Evolutionary conservation across 1,284 basidiomycete genomes (phyloP), one percentile per base, ranked within the genome.

Genomic region (Volvariella volvacea): DNA sequence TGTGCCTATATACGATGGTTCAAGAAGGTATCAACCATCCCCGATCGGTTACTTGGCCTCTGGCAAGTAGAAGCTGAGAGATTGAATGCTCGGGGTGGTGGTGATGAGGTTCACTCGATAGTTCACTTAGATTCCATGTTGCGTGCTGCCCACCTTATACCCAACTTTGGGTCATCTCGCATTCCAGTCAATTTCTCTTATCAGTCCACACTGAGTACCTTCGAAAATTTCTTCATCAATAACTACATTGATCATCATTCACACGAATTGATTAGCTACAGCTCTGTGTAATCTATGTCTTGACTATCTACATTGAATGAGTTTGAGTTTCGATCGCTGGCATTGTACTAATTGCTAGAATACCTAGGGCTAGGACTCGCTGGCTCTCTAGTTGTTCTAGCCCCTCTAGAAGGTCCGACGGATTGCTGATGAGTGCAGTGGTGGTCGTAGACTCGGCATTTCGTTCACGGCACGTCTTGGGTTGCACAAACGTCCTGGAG

Each of bases 1-100:
- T 52, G 47, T 21, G 49, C 51, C 3, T 30, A 52, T 7, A 41
- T 52, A 1, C 17, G 45, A 4, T 53, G 48, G 50, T 55, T 51
- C 20, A 34, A 41, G 10, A 38, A 12, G 3, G 25, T 48, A 6
- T 39, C 48, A 3, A 10, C 21, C 7, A 21, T 2, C 4, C 28
- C 42, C n/a, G 50, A 51, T 40, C 9, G 2, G 4, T 28, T 32
- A 2, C 53, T 50, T 7, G 48, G 48, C 2, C 48, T 55, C 48
- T 53, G 52, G 53, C 42, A 36, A 15, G 50, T 55, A 2, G n/a
- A 43, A 22, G 34, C 22, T 2, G 15, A 33, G 9, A 37, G 12
- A 15, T 36, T 15, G 15, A 20, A 6, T 6, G n/a, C 34, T n/a
- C 14, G 15, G 6, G 15, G n/a, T 16, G 28, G 7, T n/a, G n/a